Conservation (phyloP, 2,329 filamentous ascomycete genomes). For the Colletotrichum phormii region DNA sequence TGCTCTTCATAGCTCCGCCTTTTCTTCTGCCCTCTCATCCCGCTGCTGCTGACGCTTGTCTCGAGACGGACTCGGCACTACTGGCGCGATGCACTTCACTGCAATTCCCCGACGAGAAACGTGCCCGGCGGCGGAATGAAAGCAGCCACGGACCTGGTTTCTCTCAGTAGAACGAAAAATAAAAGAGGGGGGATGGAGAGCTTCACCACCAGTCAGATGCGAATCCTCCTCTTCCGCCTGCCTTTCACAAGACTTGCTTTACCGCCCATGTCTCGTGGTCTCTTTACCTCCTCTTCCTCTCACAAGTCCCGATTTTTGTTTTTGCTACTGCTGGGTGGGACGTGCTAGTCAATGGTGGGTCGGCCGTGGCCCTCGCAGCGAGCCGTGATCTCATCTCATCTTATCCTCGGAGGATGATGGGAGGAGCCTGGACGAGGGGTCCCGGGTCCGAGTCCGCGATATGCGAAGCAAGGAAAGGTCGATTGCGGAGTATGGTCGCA, state of each 20-base stretch:
- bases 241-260: constrained; percentile 54
- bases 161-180: constrained; percentile 10
- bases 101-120: constrained; percentile 26
- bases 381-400: constrained; percentile 37
- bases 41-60: neutral
- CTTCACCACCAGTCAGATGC: constrained; percentile 17
- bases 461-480: constrained; percentile 22
- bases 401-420: constrained; percentile 11
- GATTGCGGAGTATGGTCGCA: constrained; percentile 25
- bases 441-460: constrained; percentile 19
- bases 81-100: constrained; percentile 33
- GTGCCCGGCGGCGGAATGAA: constrained; percentile 8
- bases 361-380: constrained; percentile 34
- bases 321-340: constrained; percentile 19
- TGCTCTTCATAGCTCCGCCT: constrained; percentile 9
- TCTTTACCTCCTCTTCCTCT: constrained; percentile 1
- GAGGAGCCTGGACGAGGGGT: neutral
- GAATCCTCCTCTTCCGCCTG: constrained; percentile 35
- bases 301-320: constrained; percentile 25
- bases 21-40: neutral
- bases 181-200: neutral
- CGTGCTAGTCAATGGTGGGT: constrained; percentile 38
- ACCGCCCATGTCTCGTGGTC: constrained; percentile 47
- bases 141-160: constrained; percentile 11
- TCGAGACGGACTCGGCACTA: constrained; percentile 13